Evolutionary conservation across 164 flowering plant genomes (phyloP), one percentile per base, ranked within the genome.

Genomic region (Dillenia suffruticosa): DNA sequence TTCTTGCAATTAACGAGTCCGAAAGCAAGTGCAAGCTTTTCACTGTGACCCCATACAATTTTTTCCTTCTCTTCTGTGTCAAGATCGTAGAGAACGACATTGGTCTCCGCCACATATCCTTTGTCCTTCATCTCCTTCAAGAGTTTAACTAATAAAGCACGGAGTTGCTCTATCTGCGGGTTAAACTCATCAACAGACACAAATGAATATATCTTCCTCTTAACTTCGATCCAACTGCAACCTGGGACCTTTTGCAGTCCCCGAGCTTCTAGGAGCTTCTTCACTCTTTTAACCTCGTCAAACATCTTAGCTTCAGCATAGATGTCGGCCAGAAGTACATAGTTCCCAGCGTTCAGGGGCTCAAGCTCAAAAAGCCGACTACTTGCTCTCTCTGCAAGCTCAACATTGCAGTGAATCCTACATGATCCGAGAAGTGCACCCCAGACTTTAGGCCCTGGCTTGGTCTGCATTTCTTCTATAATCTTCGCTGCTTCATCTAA

Each of bases 371-470:
- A 86, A 13, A 89, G 87, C 63, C 72, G 71, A 9, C n/a, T 57
- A 57, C 89, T 71, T 24, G 90, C 90, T 63, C 79, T 79, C 72
- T 83, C 90, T 49, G 86, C 92, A 49, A 89, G 82, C 64, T 81
- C 83, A 56, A 84, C 79, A 72, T 87, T 85, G 58, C 85, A 68
- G 63, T 88, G 94, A 51, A 86, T 87, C 69, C 86, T 76, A 64
- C 94, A 87, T 22, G 92, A 72, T 15, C 94, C 92, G 54, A 90
- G 88, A 19, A 90, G 82, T 16, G 90, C 69, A 14, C 94, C 90
- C 96, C 94, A 90, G 24, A 82, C 85, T 44, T 68, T 69, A 12
- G 84, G 77, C n/a, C 86, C 89, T 45, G 94, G 90, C 68, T 84
- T 86, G 55, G 74, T 67, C 49, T 78, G 70, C 86, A 90, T 80